These are phyloP conservation scores for Flaveria bidentis DNA, from an alignment of 129 eudicot species.

Conservation along the genomic window DNA sequence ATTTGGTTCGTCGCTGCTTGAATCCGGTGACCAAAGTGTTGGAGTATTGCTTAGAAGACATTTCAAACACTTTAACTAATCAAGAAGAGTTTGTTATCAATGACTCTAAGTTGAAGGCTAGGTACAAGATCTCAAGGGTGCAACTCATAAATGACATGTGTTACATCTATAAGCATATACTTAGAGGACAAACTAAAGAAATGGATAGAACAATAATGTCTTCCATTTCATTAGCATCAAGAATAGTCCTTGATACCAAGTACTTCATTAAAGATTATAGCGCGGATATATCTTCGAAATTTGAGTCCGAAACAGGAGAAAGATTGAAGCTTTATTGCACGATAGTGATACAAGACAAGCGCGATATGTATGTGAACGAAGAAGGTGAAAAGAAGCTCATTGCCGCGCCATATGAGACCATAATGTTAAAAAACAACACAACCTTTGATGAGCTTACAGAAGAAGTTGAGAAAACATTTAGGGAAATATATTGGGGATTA, in stretches of 20 bases:
- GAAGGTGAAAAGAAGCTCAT: conserved; percentile 32
- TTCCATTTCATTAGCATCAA: conserved; percentile 62
- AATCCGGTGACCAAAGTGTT: conserved; percentile 95
- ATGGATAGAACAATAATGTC: conserved; percentile 37
- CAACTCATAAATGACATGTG: conserved; percentile 75
- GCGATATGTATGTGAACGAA: neutral
- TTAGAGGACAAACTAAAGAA: conserved; percentile 48
- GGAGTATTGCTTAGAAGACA: conserved; percentile 86
- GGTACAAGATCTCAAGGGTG: conserved; percentile 51
- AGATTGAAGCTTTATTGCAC: conserved; percentile 48
- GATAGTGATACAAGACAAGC: conserved; percentile 33
- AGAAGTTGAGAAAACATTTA: conserved; percentile 63
- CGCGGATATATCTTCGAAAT: conserved; percentile 23
- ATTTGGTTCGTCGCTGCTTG: conserved; percentile 77
- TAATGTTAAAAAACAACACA: conserved; percentile 47
- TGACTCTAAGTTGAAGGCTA: conserved; percentile 39
- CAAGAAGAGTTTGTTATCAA: conserved; percentile 45
- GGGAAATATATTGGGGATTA: conserved; percentile 63
- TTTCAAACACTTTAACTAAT: conserved; percentile 50
- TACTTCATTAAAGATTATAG: conserved; percentile 57
- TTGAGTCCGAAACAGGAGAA: conserved; percentile 30
- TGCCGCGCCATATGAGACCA: conserved; percentile 51
- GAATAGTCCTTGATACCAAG: conserved; percentile 80
- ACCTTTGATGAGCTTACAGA: conserved; percentile 61
- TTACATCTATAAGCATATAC: conserved; percentile 53